Evolutionary conservation across 2,329 filamentous ascomycete species (phyloP).

Genomic region (Coniochaeta sp.): DNA sequence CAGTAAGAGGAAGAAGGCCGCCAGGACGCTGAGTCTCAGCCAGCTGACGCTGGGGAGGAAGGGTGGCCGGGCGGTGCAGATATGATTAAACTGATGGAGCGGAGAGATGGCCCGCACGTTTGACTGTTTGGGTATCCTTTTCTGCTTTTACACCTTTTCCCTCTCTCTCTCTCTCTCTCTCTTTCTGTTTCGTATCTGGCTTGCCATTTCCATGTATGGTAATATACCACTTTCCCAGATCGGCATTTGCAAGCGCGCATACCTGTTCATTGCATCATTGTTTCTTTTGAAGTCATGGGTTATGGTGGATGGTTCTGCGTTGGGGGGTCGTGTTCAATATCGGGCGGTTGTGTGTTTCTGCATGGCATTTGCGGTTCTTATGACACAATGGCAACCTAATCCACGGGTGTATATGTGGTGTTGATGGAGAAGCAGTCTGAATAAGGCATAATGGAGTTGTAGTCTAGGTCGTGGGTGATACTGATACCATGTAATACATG

Average conservation of each 20-base stretch:
- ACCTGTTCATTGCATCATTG: background rate
- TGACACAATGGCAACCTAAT: no score
- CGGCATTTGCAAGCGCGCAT: background rate
- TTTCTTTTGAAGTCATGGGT: background rate
- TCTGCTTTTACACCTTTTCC: background rate
- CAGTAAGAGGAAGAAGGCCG: conserved; percentile 42
- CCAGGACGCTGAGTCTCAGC: conserved; percentile 56
- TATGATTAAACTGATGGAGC: background rate
- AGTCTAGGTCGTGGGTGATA: background rate
- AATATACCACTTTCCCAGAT: background rate
- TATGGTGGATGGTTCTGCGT: background rate
- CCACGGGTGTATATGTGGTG: no score
- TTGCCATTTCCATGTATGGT: background rate
- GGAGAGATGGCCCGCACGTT: background rate
- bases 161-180: no score
- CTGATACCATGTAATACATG: background rate
- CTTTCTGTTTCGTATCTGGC: background rate
- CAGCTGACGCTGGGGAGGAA: conserved; percentile 43
- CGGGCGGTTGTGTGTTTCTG: background rate
- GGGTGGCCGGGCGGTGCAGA: background rate
- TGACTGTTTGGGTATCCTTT: no score
- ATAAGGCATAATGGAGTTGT: background rate
- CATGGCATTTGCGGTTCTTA: background rate
- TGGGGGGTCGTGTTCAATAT: background rate
- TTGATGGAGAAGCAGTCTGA: background rate